Percentiles rank a stretch among this genome's conserved stretches.
Evolutionary conservation across 352 stramenopile genomes (phyloP).

Genomic region (Pythium coloratum): DNA sequence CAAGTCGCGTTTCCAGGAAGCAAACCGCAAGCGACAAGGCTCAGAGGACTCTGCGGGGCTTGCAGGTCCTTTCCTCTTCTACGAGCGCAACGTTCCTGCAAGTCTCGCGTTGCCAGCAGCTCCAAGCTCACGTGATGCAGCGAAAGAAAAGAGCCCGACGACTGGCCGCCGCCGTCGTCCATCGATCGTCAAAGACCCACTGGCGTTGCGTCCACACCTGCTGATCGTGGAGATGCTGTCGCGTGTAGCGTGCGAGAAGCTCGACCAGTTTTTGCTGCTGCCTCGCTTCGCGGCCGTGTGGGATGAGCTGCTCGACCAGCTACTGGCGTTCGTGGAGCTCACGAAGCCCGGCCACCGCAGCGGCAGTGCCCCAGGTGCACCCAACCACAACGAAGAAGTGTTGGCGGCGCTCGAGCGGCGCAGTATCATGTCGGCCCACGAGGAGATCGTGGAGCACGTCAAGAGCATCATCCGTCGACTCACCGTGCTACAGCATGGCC

Average conservation of each 20-base stretch:
- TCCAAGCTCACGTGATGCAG: neutral
- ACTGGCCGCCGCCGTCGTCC: slow-evolving; percentile 36
- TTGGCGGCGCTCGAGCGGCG: slow-evolving; percentile 64
- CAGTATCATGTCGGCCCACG: slow-evolving; percentile 59
- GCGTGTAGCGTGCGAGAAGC: slow-evolving; percentile 58
- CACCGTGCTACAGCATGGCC: slow-evolving; percentile 33
- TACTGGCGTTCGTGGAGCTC: slow-evolving; percentile 54
- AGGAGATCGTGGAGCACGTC: slow-evolving; percentile 74
- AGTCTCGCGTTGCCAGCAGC: slow-evolving; percentile 1
- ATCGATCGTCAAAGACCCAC: slow-evolving; percentile 60
- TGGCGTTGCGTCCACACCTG: slow-evolving; percentile 56
- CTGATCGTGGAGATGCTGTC: slow-evolving; percentile 64
- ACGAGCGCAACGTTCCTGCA: slow-evolving; percentile 45
- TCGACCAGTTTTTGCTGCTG: slow-evolving; percentile 44
- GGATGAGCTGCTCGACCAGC: slow-evolving; percentile 51
- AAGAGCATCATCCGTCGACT: slow-evolving; percentile 62
- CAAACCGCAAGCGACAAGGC: slow-evolving; percentile 1
- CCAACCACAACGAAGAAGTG: slow-evolving; percentile 24
- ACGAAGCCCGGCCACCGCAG: slow-evolving; percentile 39
- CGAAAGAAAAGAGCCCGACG: slow-evolving; percentile 4
- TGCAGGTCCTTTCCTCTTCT: slow-evolving; percentile 46
- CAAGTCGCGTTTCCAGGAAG: slow-evolving; percentile 34
- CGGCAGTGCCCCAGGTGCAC: slow-evolving; percentile 10
- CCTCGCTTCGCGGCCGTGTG: slow-evolving; percentile 50
- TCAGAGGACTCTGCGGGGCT: slow-evolving; percentile 11